These are phyloP conservation scores for Meredithiella fracta DNA, from an alignment of 2,329 filamentous ascomycete genomes.

Conservation along the genomic window DNA sequence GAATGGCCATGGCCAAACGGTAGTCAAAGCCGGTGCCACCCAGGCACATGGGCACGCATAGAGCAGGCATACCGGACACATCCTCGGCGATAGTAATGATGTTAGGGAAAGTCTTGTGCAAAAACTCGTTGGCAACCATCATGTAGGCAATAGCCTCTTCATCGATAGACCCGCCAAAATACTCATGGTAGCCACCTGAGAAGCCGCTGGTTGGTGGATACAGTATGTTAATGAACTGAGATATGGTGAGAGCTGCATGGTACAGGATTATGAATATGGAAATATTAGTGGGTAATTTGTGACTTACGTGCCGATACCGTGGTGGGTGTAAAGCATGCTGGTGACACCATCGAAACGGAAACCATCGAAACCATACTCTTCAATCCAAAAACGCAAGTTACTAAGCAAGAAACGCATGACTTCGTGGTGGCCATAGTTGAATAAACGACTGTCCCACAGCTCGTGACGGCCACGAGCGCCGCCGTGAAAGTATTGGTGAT, in stretches of 20 bases:
- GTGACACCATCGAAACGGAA: constrained; percentile 98
- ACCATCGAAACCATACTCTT: constrained; percentile 90
- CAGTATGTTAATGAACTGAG: not conserved
- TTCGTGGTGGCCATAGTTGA: constrained; percentile 93
- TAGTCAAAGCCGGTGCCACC: constrained; percentile 96
- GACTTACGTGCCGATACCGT: constrained; percentile 86
- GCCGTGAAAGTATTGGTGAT: constrained; percentile 89
- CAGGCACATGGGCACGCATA: constrained; percentile 70
- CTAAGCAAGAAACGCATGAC: constrained; percentile 90
- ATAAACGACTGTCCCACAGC: constrained; percentile 87
- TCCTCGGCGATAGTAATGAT: constrained; percentile 90
- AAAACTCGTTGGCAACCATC: constrained; percentile 90
- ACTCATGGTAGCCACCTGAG: constrained; percentile 94
- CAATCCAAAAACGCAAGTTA: constrained; percentile 98
- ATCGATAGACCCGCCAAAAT: constrained; percentile 78
- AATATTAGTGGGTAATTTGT: not conserved
- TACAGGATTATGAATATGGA: not conserved
- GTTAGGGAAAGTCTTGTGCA: constrained; percentile 77
- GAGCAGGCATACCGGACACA: constrained; percentile 95
- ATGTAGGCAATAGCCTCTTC: constrained; percentile 90
- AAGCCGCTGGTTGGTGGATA: constrained; percentile 50
- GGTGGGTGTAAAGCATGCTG: constrained; percentile 91
- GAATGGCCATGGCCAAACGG: constrained; percentile 89
- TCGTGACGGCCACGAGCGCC: constrained; percentile 76
- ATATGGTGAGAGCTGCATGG: not conserved